Conservation (phyloP, 345 rosid species). For the Mangifera indica region DNA sequence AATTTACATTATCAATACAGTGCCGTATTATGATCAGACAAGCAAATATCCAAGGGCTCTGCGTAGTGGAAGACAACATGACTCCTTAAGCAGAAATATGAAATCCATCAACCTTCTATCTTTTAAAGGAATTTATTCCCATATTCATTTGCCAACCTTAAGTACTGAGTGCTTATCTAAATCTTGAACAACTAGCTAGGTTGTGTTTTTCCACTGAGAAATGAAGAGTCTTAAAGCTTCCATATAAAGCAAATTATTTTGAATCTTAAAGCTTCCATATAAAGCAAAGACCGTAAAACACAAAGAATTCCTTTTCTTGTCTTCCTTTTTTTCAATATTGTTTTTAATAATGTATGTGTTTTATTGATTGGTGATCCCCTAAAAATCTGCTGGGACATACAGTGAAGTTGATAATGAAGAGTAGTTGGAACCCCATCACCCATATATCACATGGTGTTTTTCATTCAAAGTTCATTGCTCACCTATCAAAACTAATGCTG, state of each 20-base stretch:
- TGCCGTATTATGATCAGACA: no score
- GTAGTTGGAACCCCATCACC: no score
- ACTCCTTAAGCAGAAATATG: neutral
- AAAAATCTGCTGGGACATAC: neutral
- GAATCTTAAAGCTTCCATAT: no score
- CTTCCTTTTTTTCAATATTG: no score
- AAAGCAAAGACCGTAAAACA: no score
- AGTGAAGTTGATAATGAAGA: neutral
- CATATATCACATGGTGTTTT: constrained; percentile 2
- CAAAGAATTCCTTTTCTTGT: neutral
- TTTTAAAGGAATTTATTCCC: neutral
- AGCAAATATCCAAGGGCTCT: no score
- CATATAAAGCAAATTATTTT: neutral
- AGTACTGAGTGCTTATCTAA: no score
- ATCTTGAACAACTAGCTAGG: neutral
- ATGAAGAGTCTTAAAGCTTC: neutral
- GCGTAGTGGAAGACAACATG: neutral
- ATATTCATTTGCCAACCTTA: neutral
- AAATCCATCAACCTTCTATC: neutral
- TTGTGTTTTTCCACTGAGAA: neutral
- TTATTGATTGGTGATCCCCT: neutral
- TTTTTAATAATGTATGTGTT: neutral
- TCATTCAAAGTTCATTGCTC: neutral
- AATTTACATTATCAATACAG: no score
- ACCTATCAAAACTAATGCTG: neutral